phyloP scores from a whole-genome alignment of 345 rosid genomes.

The Litchi chinensis region DNA sequence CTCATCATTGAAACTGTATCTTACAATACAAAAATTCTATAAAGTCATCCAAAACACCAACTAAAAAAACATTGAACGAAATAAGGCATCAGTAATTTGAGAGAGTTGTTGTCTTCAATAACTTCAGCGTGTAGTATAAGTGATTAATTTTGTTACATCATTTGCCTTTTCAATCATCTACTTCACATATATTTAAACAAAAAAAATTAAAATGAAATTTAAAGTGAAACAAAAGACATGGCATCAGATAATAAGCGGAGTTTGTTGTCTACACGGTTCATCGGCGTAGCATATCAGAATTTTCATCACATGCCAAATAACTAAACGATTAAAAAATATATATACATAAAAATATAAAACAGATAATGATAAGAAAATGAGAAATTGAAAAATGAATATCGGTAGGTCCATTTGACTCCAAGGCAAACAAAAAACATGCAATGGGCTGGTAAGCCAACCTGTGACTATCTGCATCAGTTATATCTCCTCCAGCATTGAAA shows the following conservation, averaged over 20 bases:
- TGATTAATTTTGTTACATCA: slow-evolving; percentile 46
- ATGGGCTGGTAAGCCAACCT: slow-evolving; percentile 72
- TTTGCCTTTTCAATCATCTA: slow-evolving; percentile 33
- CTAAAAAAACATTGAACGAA: background rate
- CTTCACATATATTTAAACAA: background rate
- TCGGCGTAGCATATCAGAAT: slow-evolving; percentile 55
- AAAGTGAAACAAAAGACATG: background rate
- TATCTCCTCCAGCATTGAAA: slow-evolving; percentile 41
- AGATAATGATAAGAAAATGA: background rate
- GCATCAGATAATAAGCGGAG: slow-evolving; percentile 73
- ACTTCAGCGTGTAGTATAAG: slow-evolving; percentile 57
- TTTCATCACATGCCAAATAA: slow-evolving; percentile 47
- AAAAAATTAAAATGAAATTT: background rate
- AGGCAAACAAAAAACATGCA: slow-evolving; percentile 37
- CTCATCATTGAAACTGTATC: slow-evolving; percentile 51
- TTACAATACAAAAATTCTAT: too few species aligned
- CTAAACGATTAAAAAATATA: background rate
- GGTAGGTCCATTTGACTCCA: slow-evolving; percentile 66
- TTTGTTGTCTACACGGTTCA: slow-evolving; percentile 35
- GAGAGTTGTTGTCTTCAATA: slow-evolving; percentile 46
- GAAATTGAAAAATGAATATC: slow-evolving; percentile 16
- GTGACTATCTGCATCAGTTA: slow-evolving; percentile 51
- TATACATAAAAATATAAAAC: too few species aligned
- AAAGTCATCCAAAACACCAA: background rate
- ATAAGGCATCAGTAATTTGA: slow-evolving; percentile 63